These are phyloP conservation scores for Spinacia oleracea DNA, from an alignment of 179 eudicot genomes.

Conservation along the genomic window DNA sequence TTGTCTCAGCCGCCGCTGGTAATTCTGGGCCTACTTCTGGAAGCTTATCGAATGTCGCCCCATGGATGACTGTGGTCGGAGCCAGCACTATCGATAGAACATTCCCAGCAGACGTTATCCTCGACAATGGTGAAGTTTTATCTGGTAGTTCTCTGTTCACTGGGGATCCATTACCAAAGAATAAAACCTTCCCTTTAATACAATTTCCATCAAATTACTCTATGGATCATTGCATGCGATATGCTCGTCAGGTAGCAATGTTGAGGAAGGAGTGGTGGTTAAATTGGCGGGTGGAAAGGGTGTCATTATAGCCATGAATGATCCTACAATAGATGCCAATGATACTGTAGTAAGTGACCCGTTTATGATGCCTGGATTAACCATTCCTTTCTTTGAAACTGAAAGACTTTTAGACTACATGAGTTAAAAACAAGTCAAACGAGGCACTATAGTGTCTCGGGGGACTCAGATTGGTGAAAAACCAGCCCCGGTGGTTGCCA, in stretches of 20 bases:
- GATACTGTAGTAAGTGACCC: conserved; percentile 10
- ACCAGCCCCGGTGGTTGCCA: conserved; percentile 23
- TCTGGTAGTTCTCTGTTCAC: conserved; percentile 24
- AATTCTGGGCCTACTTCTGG: background rate
- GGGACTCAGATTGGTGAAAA: conserved; percentile 23
- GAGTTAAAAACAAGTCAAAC: background rate
- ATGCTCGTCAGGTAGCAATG: conserved; percentile 4
- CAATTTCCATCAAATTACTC: background rate
- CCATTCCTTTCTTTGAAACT: background rate
- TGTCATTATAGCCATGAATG: conserved; percentile 5
- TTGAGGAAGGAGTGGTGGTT: conserved; percentile 5
- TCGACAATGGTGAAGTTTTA: background rate
- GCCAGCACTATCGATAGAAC: conserved; percentile 30
- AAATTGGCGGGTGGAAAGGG: conserved; percentile 20
- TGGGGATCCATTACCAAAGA: background rate
- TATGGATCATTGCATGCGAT: background rate
- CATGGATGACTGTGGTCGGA: conserved; percentile 27
- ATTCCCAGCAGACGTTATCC: conserved; percentile 21
- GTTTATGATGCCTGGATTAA: conserved; percentile 25
- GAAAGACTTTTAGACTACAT: background rate
- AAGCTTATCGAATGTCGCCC: conserved; percentile 12
- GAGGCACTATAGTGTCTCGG: conserved; percentile 17
- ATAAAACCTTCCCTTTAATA: conserved; percentile 11
- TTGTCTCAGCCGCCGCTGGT: conserved; percentile 30
- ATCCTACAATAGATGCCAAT: background rate